phyloP scores from a whole-genome alignment of 768 basidiomycete species.

The Exidia glandulosa region DNA sequence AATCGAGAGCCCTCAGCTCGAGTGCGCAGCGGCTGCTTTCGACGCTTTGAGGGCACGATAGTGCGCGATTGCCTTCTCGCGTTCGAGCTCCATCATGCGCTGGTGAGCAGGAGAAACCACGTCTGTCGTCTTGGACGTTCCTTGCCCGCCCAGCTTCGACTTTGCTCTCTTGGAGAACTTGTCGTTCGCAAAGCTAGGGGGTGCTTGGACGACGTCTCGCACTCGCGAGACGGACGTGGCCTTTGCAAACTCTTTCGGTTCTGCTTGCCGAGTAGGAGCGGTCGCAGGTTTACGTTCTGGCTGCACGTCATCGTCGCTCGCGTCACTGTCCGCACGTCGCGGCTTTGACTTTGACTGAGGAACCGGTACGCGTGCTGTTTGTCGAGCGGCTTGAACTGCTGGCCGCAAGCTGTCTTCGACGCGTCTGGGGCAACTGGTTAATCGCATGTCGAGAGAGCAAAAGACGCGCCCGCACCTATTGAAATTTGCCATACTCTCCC shows the following conservation, averaged over 20 bases:
- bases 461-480: slow-evolving; percentile 40
- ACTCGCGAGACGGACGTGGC: slow-evolving; percentile 45
- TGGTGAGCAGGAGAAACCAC: slow-evolving; percentile 67
- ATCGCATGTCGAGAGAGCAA: neutral
- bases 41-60: slow-evolving; percentile 61
- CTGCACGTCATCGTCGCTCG: neutral
- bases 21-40: slow-evolving; percentile 9
- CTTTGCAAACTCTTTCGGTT: slow-evolving; percentile 9
- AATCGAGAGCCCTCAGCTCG: neutral
- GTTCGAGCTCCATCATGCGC: slow-evolving; percentile 63
- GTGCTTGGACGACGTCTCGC: slow-evolving; percentile 61
- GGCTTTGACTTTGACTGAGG: neutral
- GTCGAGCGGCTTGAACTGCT: slow-evolving; percentile 5
- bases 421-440: slow-evolving; percentile 34
- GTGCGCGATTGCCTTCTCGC: slow-evolving; percentile 53
- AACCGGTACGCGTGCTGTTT: neutral
- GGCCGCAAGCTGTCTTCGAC: slow-evolving; percentile 59
- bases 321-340: neutral
- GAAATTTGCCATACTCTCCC: slow-evolving; percentile 68
- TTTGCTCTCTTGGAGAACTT: slow-evolving; percentile 7
- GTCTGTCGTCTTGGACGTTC: slow-evolving; percentile 22
- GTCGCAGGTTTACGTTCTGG: slow-evolving; percentile 35
- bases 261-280: slow-evolving; percentile 34
- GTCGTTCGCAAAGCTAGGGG: slow-evolving; percentile 36
- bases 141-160: slow-evolving; percentile 12